phyloP scores from a whole-genome alignment of 768 basidiomycete species.

The Suillus occidentalis region DNA sequence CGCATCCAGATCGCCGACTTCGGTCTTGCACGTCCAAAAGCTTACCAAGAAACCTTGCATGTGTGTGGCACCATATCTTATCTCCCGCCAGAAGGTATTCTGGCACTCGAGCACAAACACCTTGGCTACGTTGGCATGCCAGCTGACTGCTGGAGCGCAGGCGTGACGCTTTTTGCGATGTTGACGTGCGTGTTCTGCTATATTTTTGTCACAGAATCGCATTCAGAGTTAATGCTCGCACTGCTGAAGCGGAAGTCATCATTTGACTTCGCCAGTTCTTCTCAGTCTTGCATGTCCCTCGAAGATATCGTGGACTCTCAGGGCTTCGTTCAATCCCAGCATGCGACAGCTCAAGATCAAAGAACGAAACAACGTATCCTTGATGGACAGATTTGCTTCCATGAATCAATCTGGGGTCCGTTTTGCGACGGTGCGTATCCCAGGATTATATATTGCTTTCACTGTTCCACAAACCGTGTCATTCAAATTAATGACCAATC shows the following conservation, averaged over 20 bases:
- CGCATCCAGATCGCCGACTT: slow-evolving; percentile 86
- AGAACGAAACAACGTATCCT: slow-evolving; percentile 71
- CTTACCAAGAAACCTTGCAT: slow-evolving; percentile 80
- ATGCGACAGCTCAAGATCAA: slow-evolving; percentile 50
- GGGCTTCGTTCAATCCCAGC: slow-evolving; percentile 19
- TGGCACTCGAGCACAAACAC: slow-evolving; percentile 73
- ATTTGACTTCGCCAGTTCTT: slow-evolving; percentile 67
- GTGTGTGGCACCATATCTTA: slow-evolving; percentile 89
- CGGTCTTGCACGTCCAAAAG: slow-evolving; percentile 76
- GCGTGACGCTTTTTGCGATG: slow-evolving; percentile 82
- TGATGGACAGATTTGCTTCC: slow-evolving; percentile 58
- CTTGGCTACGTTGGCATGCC: slow-evolving; percentile 79
- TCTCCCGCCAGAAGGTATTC: slow-evolving; percentile 81
- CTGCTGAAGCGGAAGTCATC: slow-evolving; percentile 62
- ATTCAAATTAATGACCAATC: neutral
- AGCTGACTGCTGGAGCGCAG: slow-evolving; percentile 89
- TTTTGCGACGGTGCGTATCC: slow-evolving; percentile 55
- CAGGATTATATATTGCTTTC: neutral
- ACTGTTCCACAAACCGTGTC: neutral
- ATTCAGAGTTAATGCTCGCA: slow-evolving; percentile 4
- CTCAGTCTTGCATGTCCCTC: slow-evolving; percentile 44
- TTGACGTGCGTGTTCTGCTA: slow-evolving; percentile 56
- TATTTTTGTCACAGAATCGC: neutral
- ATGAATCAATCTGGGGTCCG: slow-evolving; percentile 50
- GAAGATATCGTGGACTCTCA: slow-evolving; percentile 31